Base-by-base conservation (phyloP, 306 rosid species). In the Cucurbita ficifolia region DNA sequence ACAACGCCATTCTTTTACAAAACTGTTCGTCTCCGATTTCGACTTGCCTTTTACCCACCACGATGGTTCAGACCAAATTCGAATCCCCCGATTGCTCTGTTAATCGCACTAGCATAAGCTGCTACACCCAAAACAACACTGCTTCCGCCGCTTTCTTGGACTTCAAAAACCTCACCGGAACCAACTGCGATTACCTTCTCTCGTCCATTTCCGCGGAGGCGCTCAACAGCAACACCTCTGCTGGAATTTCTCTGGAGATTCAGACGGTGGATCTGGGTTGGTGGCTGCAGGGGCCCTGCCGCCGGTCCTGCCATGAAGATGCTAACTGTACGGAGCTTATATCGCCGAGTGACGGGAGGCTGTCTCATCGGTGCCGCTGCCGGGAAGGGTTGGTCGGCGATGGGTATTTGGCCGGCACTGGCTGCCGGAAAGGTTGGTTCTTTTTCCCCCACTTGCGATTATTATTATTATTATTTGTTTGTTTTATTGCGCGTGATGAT, bases 351-450 rank as follows among this genome's bases (percentile, higher is more conserved):
- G 53, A 86, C n/a, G 52, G 84, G 5, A 74, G 54, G 6, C 14
- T 61, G 0, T 90, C 86, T 0, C 86, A 81, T 62, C 84, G 86
- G 19, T 94, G 98, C 76, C 39, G 46, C 3, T 94, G 98, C 79
- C 70, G 10, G 2, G 72, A 80, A 6, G 98, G 92, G 0, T 81
- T 83, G 50, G 16, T 18, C 53, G 98, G 98, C 45, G 98, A 94
- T 52, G 97, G 97, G 0, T 94, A 74, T 74, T 39, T 0, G 59
- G 88, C 84, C 80, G 96, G 97, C 18, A 48, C 18, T 1, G 96
- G 92, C 38, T 94, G 98, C 88, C 87, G 82, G 75, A 90, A 82
- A 90, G 96, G 98, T 94, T 21, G 78, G 96, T 76, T 76, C n/a
- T 48, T 56, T 24, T 39, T 74, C n/a, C 2, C 5, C 10, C 5